These are phyloP conservation scores for Ilex aquifolium DNA, from an alignment of 257 asterid species.

Conservation along the genomic window DNA sequence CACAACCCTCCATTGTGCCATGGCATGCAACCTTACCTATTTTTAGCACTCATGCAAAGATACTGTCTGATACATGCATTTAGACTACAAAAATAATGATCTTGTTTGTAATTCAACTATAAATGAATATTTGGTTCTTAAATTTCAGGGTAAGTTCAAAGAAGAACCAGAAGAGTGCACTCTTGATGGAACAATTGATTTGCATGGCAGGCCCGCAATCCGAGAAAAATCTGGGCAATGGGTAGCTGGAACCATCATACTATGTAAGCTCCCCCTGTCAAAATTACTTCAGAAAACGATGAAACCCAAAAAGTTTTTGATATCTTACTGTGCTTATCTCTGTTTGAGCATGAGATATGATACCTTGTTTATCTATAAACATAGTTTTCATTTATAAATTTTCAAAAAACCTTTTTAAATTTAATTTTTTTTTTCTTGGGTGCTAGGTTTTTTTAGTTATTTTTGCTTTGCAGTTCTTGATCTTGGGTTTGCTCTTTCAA, in stretches of 20 bases:
- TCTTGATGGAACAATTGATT: conserved; percentile 71
- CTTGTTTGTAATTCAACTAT: not conserved
- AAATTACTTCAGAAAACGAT: not conserved
- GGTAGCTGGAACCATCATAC: conserved; percentile 65
- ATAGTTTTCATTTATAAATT: not conserved
- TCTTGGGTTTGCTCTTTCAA: too few species aligned
- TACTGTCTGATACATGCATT: not conserved
- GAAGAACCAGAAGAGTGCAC: conserved; percentile 38
- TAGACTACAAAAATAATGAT: not conserved
- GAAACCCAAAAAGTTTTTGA: conserved; percentile 4
- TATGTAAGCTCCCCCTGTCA: conserved; percentile 34
- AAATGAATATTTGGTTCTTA: not conserved
- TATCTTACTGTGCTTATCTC: conserved; percentile 22
- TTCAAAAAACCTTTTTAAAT: too few species aligned
- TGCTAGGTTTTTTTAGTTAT: too few species aligned
- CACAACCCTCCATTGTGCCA: too few species aligned
- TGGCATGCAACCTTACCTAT: too few species aligned
- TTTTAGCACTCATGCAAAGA: not conserved
- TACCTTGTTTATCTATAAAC: conserved; percentile 7
- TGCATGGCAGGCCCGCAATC: conserved; percentile 63
- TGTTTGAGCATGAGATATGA: conserved; percentile 11
- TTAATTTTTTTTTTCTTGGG: too few species aligned
- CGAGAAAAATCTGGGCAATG: conserved; percentile 54
- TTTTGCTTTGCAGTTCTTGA: too few species aligned
- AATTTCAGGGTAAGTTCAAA: conserved; percentile 38